These are phyloP conservation scores for Candida rishiriensis DNA, from an alignment of 805 yeast genomes.

Conservation along the genomic window DNA sequence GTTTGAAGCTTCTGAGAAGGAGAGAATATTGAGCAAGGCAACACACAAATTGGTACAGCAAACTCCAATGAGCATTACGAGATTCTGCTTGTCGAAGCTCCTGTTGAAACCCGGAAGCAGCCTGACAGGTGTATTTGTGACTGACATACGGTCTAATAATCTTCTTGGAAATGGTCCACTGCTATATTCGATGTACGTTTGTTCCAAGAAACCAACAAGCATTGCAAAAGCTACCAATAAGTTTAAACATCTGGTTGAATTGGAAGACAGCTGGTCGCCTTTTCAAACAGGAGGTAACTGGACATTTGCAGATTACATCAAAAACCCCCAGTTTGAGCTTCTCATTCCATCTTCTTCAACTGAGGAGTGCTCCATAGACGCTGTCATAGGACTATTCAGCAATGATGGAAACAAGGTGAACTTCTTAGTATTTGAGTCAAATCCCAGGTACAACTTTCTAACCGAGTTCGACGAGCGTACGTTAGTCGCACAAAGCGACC, in stretches of 20 bases:
- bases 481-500: constrained; percentile 25
- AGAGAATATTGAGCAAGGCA: constrained; percentile 24
- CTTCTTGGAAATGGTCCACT: constrained; percentile 1
- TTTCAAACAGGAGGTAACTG: constrained; percentile 52
- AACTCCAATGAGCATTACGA: constrained; percentile 26
- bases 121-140: constrained; percentile 18
- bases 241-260: constrained; percentile 17
- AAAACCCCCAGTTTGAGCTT: constrained; percentile 52
- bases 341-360: constrained; percentile 20
- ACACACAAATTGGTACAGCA: constrained; percentile 5
- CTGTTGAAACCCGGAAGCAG: constrained; percentile 14
- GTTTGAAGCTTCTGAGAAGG: constrained; percentile 28
- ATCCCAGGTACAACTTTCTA: constrained; percentile 20
- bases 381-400: constrained; percentile 23
- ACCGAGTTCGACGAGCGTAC: constrained; percentile 27
- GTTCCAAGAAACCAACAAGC: constrained; percentile 4
- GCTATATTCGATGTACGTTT: constrained; percentile 9
- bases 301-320: constrained; percentile 39
- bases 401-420: constrained; percentile 30
- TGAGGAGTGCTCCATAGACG: constrained; percentile 8
- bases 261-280: constrained; percentile 42
- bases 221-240: constrained; percentile 5
- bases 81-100: constrained; percentile 27
- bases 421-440: constrained; percentile 40
- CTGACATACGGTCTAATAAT: not conserved